Evolutionary conservation across 176 grass and related monocot species (phyloP).

Genomic region (Lolium rigidum): DNA sequence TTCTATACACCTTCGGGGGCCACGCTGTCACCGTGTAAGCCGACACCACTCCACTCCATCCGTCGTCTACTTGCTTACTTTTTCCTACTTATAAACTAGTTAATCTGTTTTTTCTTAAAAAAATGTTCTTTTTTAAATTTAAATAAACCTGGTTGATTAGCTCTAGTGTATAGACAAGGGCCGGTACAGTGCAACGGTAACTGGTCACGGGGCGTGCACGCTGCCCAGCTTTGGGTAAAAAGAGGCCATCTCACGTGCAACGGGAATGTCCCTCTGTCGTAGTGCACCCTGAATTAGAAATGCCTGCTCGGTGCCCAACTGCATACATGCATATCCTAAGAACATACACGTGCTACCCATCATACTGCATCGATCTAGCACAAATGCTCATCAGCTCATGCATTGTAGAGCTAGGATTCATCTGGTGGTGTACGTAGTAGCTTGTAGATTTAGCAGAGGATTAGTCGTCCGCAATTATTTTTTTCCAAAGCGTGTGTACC

Average conservation of each 20-base stretch:
- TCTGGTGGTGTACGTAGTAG: background rate
- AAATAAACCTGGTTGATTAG: too few species aligned
- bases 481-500: background rate
- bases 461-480: background rate
- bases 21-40: conserved; percentile 98
- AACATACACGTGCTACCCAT: background rate
- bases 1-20: conserved; percentile 96
- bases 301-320: background rate
- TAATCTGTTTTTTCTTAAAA: background rate
- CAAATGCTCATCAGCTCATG: background rate
- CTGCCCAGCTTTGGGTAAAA: background rate
- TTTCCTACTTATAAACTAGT: background rate
- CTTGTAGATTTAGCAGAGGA: background rate
- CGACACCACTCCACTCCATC: conserved; percentile 17
- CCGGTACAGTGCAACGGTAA: background rate
- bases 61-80: background rate
- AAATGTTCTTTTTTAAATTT: too few species aligned
- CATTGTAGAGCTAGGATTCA: background rate
- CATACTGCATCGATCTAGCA: background rate
- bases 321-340: background rate
- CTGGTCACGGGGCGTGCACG: background rate
- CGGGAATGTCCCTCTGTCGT: background rate
- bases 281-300: background rate
- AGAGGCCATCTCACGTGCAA: background rate
- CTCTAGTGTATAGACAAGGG: too few species aligned